Evolutionary conservation across 2,329 filamentous ascomycete genomes (phyloP).

Genomic region (Pleurostoma richardsiae): DNA sequence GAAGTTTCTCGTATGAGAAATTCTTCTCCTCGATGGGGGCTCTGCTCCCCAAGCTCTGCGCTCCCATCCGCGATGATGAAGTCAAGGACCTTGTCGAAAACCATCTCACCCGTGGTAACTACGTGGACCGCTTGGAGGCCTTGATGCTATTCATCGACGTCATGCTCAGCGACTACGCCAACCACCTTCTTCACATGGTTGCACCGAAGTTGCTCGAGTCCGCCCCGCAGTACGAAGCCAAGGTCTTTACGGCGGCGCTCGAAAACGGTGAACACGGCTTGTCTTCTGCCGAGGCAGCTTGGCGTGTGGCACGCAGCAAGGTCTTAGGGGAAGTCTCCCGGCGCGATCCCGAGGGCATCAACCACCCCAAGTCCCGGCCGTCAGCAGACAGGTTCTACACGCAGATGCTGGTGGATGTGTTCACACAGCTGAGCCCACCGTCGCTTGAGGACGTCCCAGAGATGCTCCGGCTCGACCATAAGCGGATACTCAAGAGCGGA

Average conservation of each 20-base stretch:
- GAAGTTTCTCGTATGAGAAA: slow-evolving; percentile 74
- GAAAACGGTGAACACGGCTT: slow-evolving; percentile 50
- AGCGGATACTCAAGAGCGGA: slow-evolving; percentile 55
- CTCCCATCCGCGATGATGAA: slow-evolving; percentile 73
- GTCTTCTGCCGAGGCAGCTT: slow-evolving; percentile 58
- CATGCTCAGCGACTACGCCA: slow-evolving; percentile 76
- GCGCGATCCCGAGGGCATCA: slow-evolving; percentile 64
- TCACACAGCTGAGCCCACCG: slow-evolving; percentile 59
- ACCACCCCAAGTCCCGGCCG: slow-evolving; percentile 56
- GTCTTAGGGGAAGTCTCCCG: slow-evolving; percentile 61
- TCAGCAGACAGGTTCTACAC: slow-evolving; percentile 68
- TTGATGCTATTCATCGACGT: slow-evolving; percentile 71
- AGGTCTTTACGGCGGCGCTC: slow-evolving; percentile 62
- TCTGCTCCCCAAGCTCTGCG: slow-evolving; percentile 73
- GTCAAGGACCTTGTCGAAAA: slow-evolving; percentile 64
- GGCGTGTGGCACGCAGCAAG: slow-evolving; percentile 59
- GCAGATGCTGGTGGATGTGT: slow-evolving; percentile 69
- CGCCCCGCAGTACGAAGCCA: slow-evolving; percentile 68
- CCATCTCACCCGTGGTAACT: slow-evolving; percentile 52
- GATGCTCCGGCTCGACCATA: slow-evolving; percentile 65
- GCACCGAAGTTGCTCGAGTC: slow-evolving; percentile 68
- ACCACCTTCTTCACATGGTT: slow-evolving; percentile 69
- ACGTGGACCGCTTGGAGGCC: slow-evolving; percentile 72
- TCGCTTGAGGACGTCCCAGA: slow-evolving; percentile 59
- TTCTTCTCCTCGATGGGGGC: slow-evolving; percentile 74